Evolutionary conservation across 1,284 basidiomycete genomes (phyloP), one percentile per base, ranked within the genome.

Genomic region (Sanghuangporus weigelae): DNA sequence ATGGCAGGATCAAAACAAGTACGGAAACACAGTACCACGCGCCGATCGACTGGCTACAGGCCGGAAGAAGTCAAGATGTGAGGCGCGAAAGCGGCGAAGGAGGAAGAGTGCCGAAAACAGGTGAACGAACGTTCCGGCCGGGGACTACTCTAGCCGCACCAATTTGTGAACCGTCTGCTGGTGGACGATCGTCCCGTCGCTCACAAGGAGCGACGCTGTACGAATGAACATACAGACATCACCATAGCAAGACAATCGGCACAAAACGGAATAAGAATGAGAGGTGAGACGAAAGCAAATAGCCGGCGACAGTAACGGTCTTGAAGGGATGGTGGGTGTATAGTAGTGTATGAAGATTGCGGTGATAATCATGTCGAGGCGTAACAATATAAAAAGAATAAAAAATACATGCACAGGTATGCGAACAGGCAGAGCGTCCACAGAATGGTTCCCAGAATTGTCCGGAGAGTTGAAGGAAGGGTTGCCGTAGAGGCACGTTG

Each of bases 371-470:
- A 40, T 61, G 63, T 63, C 63, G 63, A 39, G 59, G 54, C 53
- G 46, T 39, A 57, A 64, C 59, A 64, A 64, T 64, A 64, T 64
- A 61, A 61, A 64, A 64, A 31, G 59, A 64, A 64, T 64, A 64
- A 64, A 64, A 57, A 64, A 49, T 64, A 59, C 63, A 38, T 59
- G 26, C 46, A 58, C 21, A 57, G n/a, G 38, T 38, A 48, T n/a
- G 8, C n/a, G 44, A 44, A 35, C 31, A 40, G 8, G 60, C 58
- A 49, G 16, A 55, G 42, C 39, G 26, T 61, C 60, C 19, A 44
- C 16, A 35, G 46, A 56, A 51, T 40, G 48, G 59, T 46, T 61
- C 59, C 59, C 36, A 3, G 39, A 46, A 57, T 58, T 54, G 44
- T 57, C 49, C 40, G n/a, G 54, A 56, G 40, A 51, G 16, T 19